Conservation (phyloP, 2,329 filamentous ascomycete genomes). For the Lasiodiplodia sp. region DNA sequence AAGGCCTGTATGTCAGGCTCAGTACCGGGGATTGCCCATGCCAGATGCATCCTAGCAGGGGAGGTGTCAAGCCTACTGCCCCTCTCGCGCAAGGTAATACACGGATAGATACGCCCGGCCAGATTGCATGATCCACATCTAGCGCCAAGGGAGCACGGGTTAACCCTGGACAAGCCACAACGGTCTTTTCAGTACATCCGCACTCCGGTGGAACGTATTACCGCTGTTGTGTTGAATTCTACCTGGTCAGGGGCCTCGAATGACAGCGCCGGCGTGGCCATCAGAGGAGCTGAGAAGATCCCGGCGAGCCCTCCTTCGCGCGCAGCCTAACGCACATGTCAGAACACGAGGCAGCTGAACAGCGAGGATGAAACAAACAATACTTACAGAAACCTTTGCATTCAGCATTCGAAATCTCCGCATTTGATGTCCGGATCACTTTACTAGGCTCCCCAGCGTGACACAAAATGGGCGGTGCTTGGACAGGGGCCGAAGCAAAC, state of each 20-base stretch:
- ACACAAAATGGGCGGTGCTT: conserved; percentile 19
- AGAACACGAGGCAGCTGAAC: background rate
- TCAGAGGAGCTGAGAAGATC: conserved; percentile 6
- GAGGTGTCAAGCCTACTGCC: conserved; percentile 18
- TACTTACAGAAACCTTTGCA: conserved; percentile 24
- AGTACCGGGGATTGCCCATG: conserved; percentile 11
- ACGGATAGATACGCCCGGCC: conserved; percentile 12
- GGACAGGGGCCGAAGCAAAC: conserved; percentile 16
- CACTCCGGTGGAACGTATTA: conserved; percentile 21
- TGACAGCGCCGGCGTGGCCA: conserved; percentile 2
- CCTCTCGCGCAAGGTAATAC: conserved; percentile 17
- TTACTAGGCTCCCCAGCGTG: background rate
- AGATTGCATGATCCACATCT: conserved; percentile 26
- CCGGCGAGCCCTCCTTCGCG: background rate
- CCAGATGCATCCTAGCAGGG: conserved; percentile 7
- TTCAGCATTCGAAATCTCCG: conserved; percentile 2
- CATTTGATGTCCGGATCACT: background rate
- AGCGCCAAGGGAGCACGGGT: conserved; percentile 24
- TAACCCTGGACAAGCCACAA: conserved; percentile 25
- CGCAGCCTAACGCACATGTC: background rate
- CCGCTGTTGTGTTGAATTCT: conserved; percentile 23
- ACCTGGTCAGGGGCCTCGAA: conserved; percentile 27
- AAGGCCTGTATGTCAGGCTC: conserved; percentile 19
- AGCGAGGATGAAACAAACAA: conserved; percentile 23
- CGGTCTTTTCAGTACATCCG: conserved; percentile 27